These are phyloP conservation scores for Alternaria sp. DNA, from an alignment of 2,329 filamentous ascomycete species.

Conservation along the genomic window DNA sequence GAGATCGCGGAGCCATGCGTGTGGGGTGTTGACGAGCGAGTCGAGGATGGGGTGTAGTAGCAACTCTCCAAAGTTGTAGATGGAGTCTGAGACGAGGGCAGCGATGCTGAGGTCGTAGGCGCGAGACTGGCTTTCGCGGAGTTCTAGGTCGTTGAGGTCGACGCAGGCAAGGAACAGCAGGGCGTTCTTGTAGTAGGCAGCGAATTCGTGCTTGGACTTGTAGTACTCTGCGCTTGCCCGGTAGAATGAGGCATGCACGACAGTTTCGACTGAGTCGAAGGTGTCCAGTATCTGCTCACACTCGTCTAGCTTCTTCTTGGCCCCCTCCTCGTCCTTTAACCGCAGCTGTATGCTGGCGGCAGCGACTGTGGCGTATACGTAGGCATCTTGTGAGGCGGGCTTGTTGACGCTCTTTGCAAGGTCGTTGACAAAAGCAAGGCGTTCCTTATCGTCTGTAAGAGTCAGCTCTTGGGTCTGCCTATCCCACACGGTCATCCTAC, in stretches of 20 bases:
- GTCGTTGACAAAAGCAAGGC: conserved; percentile 81
- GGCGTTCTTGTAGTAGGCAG: conserved; percentile 95
- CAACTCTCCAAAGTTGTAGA: conserved; percentile 99
- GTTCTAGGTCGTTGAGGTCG: conserved; percentile 76
- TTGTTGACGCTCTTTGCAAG: conserved; percentile 90
- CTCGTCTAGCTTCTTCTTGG: conserved; percentile 84
- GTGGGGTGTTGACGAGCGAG: conserved; percentile 75
- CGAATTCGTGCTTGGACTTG: conserved; percentile 90
- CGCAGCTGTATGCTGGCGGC: conserved; percentile 87
- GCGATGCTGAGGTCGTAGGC: conserved; percentile 94
- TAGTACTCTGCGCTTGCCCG: conserved; percentile 94
- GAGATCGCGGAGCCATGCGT: conserved; percentile 92
- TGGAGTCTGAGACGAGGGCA: conserved; percentile 89
- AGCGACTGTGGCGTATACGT: conserved; percentile 91
- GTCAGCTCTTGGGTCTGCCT: conserved; percentile 29
- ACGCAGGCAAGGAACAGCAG: conserved; percentile 98
- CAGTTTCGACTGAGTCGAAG: conserved; percentile 94
- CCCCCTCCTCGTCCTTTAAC: conserved; percentile 79
- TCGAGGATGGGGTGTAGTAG: conserved; percentile 95
- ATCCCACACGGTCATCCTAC: conserved; percentile 59
- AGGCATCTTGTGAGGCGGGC: conserved; percentile 91
- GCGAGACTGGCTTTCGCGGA: conserved; percentile 78
- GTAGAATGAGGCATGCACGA: conserved; percentile 97
- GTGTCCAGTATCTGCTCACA: conserved; percentile 87
- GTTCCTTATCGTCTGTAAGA: conserved; percentile 79